These are phyloP conservation scores for Lithocarpus polystachyus DNA, from an alignment of 306 rosid species.

Conservation along the genomic window DNA sequence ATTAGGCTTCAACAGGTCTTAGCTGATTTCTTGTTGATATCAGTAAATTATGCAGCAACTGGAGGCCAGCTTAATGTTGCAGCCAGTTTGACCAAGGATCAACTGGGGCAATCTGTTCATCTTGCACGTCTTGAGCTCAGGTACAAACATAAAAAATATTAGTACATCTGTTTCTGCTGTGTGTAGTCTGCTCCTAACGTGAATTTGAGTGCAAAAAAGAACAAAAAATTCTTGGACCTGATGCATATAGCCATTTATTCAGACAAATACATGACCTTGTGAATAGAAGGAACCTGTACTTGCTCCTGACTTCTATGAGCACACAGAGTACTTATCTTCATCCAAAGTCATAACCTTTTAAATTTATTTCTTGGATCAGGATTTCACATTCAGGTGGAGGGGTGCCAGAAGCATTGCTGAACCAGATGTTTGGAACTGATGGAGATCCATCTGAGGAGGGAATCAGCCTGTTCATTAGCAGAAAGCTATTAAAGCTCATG, in stretches of 20 bases:
- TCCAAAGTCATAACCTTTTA: background rate
- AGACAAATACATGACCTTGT: background rate
- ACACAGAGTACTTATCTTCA: background rate
- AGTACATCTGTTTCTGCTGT: background rate
- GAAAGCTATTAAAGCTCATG: slow-evolving; percentile 84
- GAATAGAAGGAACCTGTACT: background rate
- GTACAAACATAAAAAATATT: slow-evolving; percentile 26
- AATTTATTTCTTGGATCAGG: slow-evolving; percentile 37
- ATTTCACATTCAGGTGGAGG: slow-evolving; percentile 70
- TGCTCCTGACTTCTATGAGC: background rate
- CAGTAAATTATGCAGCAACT: slow-evolving; percentile 53
- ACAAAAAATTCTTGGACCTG: background rate
- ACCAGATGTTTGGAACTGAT: slow-evolving; percentile 73
- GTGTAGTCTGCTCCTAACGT: background rate
- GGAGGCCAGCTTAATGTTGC: slow-evolving; percentile 68
- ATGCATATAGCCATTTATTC: background rate
- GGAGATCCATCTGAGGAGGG: slow-evolving; percentile 73
- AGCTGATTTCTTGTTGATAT: slow-evolving; percentile 67
- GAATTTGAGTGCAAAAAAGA: background rate
- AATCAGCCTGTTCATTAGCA: slow-evolving; percentile 68
- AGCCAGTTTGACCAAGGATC: slow-evolving; percentile 66
- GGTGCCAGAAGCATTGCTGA: slow-evolving; percentile 68
- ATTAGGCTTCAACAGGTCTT: slow-evolving; percentile 86
- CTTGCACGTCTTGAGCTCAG: slow-evolving; percentile 79
- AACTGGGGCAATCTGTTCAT: slow-evolving; percentile 74